Evolutionary conservation across 495 filamentous ascomycete genomes (phyloP).

Genomic region (Hypoxylon perforatum): DNA sequence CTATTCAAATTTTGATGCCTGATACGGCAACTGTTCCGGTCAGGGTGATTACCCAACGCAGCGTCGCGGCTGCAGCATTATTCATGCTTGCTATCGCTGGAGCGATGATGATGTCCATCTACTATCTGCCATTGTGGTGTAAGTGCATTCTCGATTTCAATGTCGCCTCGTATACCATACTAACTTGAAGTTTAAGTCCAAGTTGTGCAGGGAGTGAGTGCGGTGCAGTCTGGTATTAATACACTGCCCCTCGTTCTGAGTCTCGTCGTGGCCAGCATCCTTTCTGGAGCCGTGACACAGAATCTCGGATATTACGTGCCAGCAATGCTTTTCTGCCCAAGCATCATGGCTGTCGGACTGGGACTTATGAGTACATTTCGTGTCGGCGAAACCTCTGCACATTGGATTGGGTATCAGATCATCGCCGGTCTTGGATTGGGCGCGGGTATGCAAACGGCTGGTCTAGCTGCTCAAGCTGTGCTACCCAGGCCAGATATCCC

Average conservation of each 20-base stretch:
- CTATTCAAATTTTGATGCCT: conserved; percentile 72
- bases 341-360: conserved; percentile 72
- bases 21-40: conserved; percentile 83
- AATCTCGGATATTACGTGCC: conserved; percentile 76
- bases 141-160: conserved; percentile 53
- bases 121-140: conserved; percentile 81
- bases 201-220: conserved; percentile 68
- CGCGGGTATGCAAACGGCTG: conserved; percentile 75
- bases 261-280: conserved; percentile 59
- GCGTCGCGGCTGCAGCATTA: conserved; percentile 68
- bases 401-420: conserved; percentile 80
- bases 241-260: conserved; percentile 69
- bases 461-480: conserved; percentile 72
- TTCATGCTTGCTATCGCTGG: conserved; percentile 71
- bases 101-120: conserved; percentile 75
- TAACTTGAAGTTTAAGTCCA: conserved; percentile 73
- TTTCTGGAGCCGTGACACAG: conserved; percentile 64
- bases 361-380: conserved; percentile 76
- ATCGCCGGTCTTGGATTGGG: conserved; percentile 78
- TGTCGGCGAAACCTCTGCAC: conserved; percentile 58
- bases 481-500: conserved; percentile 67
- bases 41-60: conserved; percentile 77
- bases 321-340: conserved; percentile 65
- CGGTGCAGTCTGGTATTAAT: conserved; percentile 68
- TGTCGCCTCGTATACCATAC: conserved; percentile 51